Evolutionary conservation across 2,329 filamentous ascomycete genomes (phyloP).

Genomic region (Exophiala bonariae): DNA sequence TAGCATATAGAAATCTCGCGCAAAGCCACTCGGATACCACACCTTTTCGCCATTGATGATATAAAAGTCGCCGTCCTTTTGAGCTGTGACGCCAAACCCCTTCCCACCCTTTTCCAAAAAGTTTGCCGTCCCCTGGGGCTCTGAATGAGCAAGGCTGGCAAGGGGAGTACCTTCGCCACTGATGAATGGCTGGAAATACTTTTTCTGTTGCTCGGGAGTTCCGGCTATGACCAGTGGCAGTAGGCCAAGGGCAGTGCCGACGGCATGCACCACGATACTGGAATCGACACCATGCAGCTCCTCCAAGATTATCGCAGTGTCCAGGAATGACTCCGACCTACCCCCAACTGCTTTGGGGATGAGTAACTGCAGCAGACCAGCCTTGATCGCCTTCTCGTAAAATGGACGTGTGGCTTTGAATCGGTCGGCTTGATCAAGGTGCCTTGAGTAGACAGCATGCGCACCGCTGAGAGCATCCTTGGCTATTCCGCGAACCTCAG

Average conservation of each 20-base stretch:
- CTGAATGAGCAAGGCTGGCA: conserved; percentile 52
- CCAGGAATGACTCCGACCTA: conserved; percentile 43
- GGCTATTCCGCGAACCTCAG: conserved; percentile 1
- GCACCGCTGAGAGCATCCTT: conserved; percentile 1
- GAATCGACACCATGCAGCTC: conserved; percentile 55
- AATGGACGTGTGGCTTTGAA: conserved; percentile 50
- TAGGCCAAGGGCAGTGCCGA: conserved; percentile 53
- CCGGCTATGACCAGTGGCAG: conserved; percentile 50
- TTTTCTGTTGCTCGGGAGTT: conserved; percentile 39
- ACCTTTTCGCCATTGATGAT: conserved; percentile 56
- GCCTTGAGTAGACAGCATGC: conserved; percentile 21
- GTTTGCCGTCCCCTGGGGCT: conserved; percentile 54
- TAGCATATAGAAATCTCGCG: neutral
- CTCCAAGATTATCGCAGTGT: conserved; percentile 54
- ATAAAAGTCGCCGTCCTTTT: conserved; percentile 51
- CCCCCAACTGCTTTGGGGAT: conserved; percentile 49
- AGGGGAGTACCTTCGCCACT: conserved; percentile 45
- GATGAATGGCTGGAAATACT: conserved; percentile 51
- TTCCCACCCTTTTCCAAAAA: conserved; percentile 50
- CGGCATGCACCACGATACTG: conserved; percentile 51
- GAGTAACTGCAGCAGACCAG: conserved; percentile 49
- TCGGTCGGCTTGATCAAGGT: conserved; percentile 34
- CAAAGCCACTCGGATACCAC: no score
- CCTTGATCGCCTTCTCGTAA: conserved; percentile 44
- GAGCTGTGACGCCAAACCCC: conserved; percentile 52